Percentiles rank a stretch among this genome's conserved stretches.
These are phyloP conservation scores for Vararia minispora DNA, from an alignment of 768 basidiomycete genomes.

Conservation along the genomic window DNA sequence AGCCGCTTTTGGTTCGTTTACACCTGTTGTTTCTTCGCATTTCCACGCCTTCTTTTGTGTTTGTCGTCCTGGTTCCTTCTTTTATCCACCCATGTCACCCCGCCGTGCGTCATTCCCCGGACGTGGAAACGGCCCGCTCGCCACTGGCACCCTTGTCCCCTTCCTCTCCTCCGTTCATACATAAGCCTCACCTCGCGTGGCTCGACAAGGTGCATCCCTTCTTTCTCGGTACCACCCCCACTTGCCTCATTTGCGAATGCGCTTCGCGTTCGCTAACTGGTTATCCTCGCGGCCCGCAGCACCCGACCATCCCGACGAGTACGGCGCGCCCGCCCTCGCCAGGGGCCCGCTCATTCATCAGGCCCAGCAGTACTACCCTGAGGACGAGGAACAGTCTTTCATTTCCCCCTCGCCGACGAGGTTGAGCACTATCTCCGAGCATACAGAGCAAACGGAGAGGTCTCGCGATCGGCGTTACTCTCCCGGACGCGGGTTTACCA, in stretches of 20 bases:
- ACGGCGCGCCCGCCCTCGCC: conserved; percentile 27
- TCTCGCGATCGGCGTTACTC: conserved; percentile 7
- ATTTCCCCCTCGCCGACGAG: conserved; percentile 3
- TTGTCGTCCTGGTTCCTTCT: conserved; percentile 17
- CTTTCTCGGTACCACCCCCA: no score
- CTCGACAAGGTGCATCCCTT: no score
- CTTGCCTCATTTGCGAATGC: no score
- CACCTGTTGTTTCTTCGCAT: conserved; percentile 14
- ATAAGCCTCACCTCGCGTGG: no score
- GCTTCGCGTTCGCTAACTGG: no score
- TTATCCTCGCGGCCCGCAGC: no score
- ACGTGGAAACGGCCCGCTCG: no score
- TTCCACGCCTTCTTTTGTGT: conserved; percentile 20
- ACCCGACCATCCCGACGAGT: no score
- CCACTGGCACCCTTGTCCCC: no score
- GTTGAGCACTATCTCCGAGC: conserved; percentile 15
- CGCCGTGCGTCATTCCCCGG: no score
- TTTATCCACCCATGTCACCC: conserved; percentile 20
- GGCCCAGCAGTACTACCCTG: conserved; percentile 41
- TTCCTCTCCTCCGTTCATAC: no score
- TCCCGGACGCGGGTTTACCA: conserved; percentile 1
- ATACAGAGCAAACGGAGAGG: conserved; percentile 11
- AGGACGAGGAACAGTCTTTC: conserved; percentile 13
- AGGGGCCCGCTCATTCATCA: conserved; percentile 47
- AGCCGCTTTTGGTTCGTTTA: conserved; percentile 24